These are phyloP conservation scores for Wickerhamomyces sp. DNA, from an alignment of 1,139 yeast species.

Conservation along the genomic window DNA sequence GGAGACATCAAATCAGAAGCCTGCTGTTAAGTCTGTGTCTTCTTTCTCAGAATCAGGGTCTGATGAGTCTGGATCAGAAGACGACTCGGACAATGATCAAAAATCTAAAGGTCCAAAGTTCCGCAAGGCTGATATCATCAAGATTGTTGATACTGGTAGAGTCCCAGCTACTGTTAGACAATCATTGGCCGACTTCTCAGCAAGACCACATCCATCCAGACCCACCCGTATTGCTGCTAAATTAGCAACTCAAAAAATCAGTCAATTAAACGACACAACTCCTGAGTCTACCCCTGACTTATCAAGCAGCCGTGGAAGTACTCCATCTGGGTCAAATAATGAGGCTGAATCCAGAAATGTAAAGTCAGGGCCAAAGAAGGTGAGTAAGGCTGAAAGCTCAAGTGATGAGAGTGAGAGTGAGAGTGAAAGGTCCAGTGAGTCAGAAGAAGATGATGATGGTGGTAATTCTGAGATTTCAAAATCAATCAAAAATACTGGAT, in stretches of 20 bases:
- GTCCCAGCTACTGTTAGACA: conserved; percentile 29
- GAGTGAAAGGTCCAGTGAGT: not conserved
- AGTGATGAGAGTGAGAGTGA: not conserved
- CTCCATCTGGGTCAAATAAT: not conserved
- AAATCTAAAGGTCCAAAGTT: conserved; percentile 10
- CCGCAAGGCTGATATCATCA: conserved; percentile 18
- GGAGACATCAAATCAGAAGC: conserved; percentile 2
- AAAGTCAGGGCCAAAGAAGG: not conserved
- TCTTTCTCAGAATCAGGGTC: conserved; percentile 15
- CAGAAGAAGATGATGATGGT: not conserved
- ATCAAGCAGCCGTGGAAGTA: not conserved
- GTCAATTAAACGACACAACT: not conserved
- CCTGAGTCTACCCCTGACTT: not conserved
- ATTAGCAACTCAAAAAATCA: conserved; percentile 9
- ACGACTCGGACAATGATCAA: conserved; percentile 14
- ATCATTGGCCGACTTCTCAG: conserved; percentile 28
- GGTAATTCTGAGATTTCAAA: no score
- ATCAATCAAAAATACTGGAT: not conserved
- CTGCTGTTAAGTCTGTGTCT: conserved; percentile 5
- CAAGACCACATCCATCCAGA: conserved; percentile 15
- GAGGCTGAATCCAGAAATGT: not conserved
- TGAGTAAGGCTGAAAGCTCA: not conserved
- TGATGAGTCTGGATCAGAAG: not conserved
- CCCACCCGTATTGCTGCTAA: conserved; percentile 9
- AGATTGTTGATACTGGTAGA: conserved; percentile 23